Conservation (phyloP, 345 rosid species). For the Aquilaria malaccensis region DNA sequence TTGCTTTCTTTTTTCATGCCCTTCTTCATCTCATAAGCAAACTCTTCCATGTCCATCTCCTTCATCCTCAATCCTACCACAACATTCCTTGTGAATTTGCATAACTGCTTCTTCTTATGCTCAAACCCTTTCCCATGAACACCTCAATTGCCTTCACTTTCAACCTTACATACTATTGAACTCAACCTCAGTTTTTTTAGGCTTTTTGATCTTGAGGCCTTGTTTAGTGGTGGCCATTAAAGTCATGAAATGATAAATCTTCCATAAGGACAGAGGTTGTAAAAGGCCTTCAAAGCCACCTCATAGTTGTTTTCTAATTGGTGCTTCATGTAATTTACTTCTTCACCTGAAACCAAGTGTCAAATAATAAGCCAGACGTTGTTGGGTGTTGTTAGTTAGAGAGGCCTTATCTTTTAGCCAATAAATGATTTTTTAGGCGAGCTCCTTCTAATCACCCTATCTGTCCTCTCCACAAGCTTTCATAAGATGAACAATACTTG, state of each 20-base stretch:
- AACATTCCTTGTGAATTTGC: slow-evolving; percentile 11
- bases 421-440: slow-evolving; percentile 16
- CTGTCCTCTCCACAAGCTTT: slow-evolving; percentile 42
- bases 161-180: slow-evolving; percentile 20
- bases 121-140: slow-evolving; percentile 1
- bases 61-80: slow-evolving; percentile 27
- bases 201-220: slow-evolving; percentile 18
- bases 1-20: background rate
- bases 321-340: slow-evolving; percentile 13
- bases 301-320: slow-evolving; percentile 24
- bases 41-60: slow-evolving; percentile 20
- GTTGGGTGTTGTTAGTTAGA: slow-evolving; percentile 15
- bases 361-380: slow-evolving; percentile 26
- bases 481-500: slow-evolving; percentile 26
- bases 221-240: slow-evolving; percentile 38
- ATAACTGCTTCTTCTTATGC: slow-evolving; percentile 15
- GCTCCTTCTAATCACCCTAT: slow-evolving; percentile 20
- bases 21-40: slow-evolving; percentile 17
- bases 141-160: slow-evolving; percentile 1
- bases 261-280: slow-evolving; percentile 30
- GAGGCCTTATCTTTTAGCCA: slow-evolving; percentile 20
- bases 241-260: slow-evolving; percentile 40
- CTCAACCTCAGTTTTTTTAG: slow-evolving; percentile 18
- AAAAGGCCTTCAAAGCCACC: slow-evolving; percentile 29
- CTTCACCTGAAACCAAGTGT: slow-evolving; percentile 20